These are phyloP conservation scores for Chlamydomonas reinhardtii DNA, from an alignment of 163 green algal genomes.

Conservation along the genomic window DNA sequence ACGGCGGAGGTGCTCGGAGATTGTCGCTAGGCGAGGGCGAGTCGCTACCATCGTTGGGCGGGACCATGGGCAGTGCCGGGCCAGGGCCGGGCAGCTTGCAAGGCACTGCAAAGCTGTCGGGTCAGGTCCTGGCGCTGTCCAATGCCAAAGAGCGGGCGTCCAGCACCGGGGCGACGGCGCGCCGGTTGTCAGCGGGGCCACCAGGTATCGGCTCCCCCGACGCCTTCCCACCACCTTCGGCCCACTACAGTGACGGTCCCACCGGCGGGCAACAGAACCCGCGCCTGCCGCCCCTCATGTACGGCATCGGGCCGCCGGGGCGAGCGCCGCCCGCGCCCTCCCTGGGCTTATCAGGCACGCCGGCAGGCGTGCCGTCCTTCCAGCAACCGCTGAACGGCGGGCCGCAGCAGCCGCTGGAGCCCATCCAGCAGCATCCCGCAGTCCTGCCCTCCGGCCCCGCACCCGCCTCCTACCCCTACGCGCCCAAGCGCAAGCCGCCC, in stretches of 20 bases:
- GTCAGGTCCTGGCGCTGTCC: background rate
- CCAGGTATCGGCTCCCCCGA: background rate
- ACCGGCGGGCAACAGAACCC: background rate
- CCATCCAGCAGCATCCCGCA: background rate
- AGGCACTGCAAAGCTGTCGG: background rate
- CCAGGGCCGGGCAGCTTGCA: constrained; percentile 10
- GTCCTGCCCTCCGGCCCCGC: constrained; percentile 1
- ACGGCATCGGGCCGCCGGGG: constrained; percentile 9
- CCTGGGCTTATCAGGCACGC: background rate
- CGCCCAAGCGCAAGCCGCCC: constrained; percentile 38
- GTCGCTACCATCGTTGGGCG: background rate
- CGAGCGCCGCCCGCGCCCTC: background rate
- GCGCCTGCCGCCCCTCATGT: constrained; percentile 17
- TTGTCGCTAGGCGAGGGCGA: background rate
- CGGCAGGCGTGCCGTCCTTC: background rate
- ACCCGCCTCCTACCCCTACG: constrained; percentile 38
- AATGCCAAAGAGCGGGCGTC: background rate
- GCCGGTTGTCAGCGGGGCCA: background rate
- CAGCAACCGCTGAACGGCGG: background rate
- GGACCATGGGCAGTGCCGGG: background rate
- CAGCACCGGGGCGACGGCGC: background rate
- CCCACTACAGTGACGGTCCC: background rate
- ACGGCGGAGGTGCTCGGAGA: too few relatives aligned
- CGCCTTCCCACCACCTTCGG: background rate
- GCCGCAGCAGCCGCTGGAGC: too few relatives aligned